Evolutionary conservation across 2,329 filamentous ascomycete genomes (phyloP).

Genomic region (Hirsutella minnesotensis): DNA sequence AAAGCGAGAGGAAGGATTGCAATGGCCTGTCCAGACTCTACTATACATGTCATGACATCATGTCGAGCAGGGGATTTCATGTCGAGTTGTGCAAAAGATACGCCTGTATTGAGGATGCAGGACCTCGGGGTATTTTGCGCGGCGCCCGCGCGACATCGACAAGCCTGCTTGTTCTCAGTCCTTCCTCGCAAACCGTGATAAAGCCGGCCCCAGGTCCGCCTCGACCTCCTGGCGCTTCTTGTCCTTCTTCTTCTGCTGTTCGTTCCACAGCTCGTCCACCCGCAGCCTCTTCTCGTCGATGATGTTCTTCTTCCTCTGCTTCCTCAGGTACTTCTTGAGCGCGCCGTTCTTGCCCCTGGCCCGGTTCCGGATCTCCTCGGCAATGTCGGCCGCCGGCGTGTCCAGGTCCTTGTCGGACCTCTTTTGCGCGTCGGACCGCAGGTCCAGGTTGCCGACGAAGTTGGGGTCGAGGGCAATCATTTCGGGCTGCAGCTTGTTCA

Average conservation of each 20-base stretch:
- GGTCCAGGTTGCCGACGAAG: constrained; percentile 79
- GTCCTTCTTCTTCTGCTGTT: constrained; percentile 55
- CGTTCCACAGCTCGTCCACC: constrained; percentile 71
- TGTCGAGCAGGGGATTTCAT: too few species aligned
- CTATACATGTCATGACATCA: not conserved
- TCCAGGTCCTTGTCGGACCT: constrained; percentile 73
- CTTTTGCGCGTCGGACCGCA: constrained; percentile 66
- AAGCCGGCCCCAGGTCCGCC: constrained; percentile 69
- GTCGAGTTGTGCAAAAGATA: too few species aligned
- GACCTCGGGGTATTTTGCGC: constrained; percentile 9
- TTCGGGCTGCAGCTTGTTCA: constrained; percentile 91
- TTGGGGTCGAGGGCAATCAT: constrained; percentile 95
- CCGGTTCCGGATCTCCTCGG: constrained; percentile 58
- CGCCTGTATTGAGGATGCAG: not conserved
- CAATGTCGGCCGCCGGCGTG: constrained; percentile 44
- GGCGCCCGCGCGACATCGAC: not conserved
- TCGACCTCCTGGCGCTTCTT: constrained; percentile 51
- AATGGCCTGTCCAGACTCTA: not conserved
- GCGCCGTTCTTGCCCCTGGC: constrained; percentile 84
- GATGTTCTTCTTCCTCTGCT: constrained; percentile 85
- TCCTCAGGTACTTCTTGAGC: constrained; percentile 76
- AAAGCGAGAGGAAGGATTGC: not conserved
- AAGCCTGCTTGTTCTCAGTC: constrained; percentile 22
- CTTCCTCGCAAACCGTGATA: constrained; percentile 75
- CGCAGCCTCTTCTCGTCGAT: constrained; percentile 90